Percentiles rank a stretch among this genome's conserved stretches.
phyloP scores from a whole-genome alignment of 768 basidiomycete species.

The Nevesoporus exiguus region DNA sequence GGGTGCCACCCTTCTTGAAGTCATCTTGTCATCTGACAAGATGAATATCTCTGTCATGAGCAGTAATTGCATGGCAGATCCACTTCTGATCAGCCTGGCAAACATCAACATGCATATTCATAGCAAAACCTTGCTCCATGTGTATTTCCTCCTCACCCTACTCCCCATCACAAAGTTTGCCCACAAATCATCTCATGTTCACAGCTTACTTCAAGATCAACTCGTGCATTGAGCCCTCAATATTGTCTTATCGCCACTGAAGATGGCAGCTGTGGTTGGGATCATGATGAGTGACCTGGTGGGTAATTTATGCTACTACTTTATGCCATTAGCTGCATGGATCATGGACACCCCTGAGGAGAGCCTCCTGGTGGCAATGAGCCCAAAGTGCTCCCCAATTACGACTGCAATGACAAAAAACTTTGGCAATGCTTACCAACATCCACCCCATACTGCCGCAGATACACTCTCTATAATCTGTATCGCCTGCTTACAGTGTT shows the following conservation, averaged over 20 bases:
- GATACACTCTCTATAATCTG: not conserved
- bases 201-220: not conserved
- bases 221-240: not conserved
- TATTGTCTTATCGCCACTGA: not conserved
- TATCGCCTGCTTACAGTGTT: not conserved
- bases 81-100: slow-evolving; percentile 8
- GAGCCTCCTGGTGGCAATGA: not conserved
- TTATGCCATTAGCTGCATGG: not conserved
- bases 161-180: slow-evolving; percentile 7
- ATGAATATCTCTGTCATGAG: not conserved
- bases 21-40: not conserved
- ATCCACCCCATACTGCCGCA: not conserved
- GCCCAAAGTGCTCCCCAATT: not conserved
- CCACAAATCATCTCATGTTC: not conserved
- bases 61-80: not conserved
- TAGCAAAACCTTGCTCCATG: slow-evolving; percentile 14
- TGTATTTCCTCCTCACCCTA: slow-evolving; percentile 1
- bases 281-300: not conserved
- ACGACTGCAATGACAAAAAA: not conserved
- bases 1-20: not conserved
- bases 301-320: not conserved
- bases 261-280: not conserved
- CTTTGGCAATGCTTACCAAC: not conserved
- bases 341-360: not conserved
- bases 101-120: slow-evolving; percentile 8